These are phyloP conservation scores for Penicillium herquei DNA, from an alignment of 495 filamentous ascomycete genomes.

Conservation along the genomic window DNA sequence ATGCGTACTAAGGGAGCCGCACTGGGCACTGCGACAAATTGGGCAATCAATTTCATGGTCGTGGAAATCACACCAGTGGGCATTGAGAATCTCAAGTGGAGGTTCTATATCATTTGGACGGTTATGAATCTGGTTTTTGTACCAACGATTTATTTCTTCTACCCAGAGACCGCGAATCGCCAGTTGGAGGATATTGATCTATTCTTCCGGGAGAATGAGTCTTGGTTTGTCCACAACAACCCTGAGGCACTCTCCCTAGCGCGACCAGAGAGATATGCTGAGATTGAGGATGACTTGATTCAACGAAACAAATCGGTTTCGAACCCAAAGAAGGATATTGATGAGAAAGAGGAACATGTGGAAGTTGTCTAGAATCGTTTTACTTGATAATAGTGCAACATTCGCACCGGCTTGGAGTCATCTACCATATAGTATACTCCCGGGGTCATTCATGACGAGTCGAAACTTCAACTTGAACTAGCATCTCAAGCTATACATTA, in stretches of 20 bases:
- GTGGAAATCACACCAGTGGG: conserved; percentile 10
- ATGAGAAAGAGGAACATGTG: neutral
- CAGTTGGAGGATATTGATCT: conserved; percentile 40
- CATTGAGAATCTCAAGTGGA: conserved; percentile 8
- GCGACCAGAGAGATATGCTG: conserved; percentile 26
- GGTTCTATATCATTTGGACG: conserved; percentile 9
- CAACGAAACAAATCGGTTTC: conserved; percentile 1
- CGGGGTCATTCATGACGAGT: too few relatives aligned
- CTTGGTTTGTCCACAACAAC: conserved; percentile 39
- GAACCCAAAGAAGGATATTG: neutral
- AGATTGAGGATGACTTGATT: conserved; percentile 27
- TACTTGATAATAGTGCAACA: neutral
- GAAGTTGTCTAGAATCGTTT: neutral
- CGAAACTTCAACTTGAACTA: too few relatives aligned
- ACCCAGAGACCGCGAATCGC: conserved; percentile 19
- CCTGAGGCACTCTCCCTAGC: conserved; percentile 24
- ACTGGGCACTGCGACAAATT: conserved; percentile 37
- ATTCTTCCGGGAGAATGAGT: conserved; percentile 43
- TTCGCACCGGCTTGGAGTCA: too few relatives aligned
- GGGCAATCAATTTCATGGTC: conserved; percentile 15
- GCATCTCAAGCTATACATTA: too few relatives aligned
- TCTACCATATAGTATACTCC: too few relatives aligned
- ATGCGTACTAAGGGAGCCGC: conserved; percentile 38
- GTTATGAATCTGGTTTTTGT: conserved; percentile 20
- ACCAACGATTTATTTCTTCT: conserved; percentile 31